phyloP scores from a whole-genome alignment of 2,329 filamentous ascomycete species.

The Penicillium glabrum region DNA sequence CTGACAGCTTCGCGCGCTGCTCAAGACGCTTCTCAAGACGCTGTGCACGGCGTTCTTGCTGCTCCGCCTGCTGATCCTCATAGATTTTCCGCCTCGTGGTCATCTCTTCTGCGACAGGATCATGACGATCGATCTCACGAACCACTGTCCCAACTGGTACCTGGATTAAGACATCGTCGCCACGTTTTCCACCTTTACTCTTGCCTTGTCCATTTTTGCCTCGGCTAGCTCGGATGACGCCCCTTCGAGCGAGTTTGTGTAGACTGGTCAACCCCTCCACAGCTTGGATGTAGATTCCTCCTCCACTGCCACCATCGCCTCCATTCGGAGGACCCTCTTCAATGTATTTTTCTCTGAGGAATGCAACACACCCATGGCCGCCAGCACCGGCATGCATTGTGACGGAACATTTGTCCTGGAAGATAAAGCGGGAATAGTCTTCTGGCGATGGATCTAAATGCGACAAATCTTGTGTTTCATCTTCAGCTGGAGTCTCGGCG shows the following conservation, averaged over 20 bases:
- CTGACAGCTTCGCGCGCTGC: conserved; percentile 3
- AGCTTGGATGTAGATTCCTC: conserved; percentile 92
- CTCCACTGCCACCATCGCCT: conserved; percentile 88
- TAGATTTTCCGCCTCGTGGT: conserved; percentile 12
- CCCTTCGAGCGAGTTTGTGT: conserved; percentile 81
- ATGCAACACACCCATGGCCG: conserved; percentile 91
- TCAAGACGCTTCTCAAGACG: conserved; percentile 20
- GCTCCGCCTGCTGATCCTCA: neutral
- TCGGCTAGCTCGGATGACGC: conserved; percentile 54
- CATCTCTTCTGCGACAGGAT: conserved; percentile 72
- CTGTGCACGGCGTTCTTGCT: neutral
- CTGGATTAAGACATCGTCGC: conserved; percentile 82
- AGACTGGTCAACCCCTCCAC: conserved; percentile 87
- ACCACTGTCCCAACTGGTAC: conserved; percentile 93
- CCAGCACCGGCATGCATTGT: conserved; percentile 76
- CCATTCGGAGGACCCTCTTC: conserved; percentile 89
- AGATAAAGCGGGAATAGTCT: conserved; percentile 79
- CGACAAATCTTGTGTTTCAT: conserved; percentile 35
- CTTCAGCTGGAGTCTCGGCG: conserved; percentile 6
- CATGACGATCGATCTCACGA: conserved; percentile 73
- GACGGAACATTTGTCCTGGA: conserved; percentile 81
- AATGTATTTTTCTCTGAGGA: conserved; percentile 86
- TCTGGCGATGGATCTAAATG: conserved; percentile 79
- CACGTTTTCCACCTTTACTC: conserved; percentile 65
- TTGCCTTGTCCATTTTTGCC: conserved; percentile 51